These are phyloP conservation scores for Tulasnella sp. DNA, from an alignment of 768 basidiomycete genomes.

Conservation along the genomic window DNA sequence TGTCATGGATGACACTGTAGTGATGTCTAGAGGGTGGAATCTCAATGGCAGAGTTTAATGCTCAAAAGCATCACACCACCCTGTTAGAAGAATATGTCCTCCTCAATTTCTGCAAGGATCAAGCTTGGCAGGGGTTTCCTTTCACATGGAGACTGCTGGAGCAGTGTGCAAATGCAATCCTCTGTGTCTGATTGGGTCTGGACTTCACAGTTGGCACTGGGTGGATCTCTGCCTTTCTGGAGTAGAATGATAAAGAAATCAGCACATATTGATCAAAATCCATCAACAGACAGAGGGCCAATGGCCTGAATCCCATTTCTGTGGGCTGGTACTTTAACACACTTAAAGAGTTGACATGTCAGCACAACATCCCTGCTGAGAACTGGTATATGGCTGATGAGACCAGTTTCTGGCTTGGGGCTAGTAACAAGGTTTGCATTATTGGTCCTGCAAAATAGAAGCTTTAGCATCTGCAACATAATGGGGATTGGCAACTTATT, in stretches of 20 bases:
- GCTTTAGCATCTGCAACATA: background rate
- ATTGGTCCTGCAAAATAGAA: slow-evolving; percentile 9
- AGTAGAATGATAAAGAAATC: slow-evolving; percentile 12
- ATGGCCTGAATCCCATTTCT: background rate
- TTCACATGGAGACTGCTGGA: background rate
- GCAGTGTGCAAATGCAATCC: slow-evolving; percentile 5
- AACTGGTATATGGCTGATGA: slow-evolving; percentile 15
- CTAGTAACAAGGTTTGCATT: slow-evolving; percentile 6
- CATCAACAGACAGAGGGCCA: slow-evolving; percentile 1
- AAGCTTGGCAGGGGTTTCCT: background rate
- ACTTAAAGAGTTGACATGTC: slow-evolving; percentile 1
- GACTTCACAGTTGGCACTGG: background rate
- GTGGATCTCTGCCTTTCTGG: slow-evolving; percentile 16
- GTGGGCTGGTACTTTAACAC: background rate
- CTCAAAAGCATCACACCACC: background rate
- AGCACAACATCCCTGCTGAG: background rate
- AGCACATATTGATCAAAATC: background rate
- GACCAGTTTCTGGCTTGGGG: background rate
- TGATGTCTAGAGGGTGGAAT: background rate
- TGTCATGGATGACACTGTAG: no score
- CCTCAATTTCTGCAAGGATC: background rate
- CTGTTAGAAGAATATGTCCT: background rate
- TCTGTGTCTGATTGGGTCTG: background rate
- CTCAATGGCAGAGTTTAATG: background rate
- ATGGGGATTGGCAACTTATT: slow-evolving; percentile 6